These are phyloP conservation scores for Cystobasidiaceae sp. DNA, from an alignment of 1,284 basidiomycete species.

Conservation along the genomic window DNA sequence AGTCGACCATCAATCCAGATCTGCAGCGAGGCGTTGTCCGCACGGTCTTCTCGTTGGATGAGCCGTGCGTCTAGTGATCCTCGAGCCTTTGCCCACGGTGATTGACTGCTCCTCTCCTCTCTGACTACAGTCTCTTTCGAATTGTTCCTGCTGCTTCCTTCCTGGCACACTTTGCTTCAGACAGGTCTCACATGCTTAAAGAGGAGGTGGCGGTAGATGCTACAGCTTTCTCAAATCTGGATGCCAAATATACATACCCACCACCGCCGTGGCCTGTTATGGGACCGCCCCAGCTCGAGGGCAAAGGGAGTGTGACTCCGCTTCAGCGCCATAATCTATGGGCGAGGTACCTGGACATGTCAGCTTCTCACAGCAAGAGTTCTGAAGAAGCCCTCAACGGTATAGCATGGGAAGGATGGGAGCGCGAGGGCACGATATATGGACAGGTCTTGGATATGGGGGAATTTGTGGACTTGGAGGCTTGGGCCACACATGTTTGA, in stretches of 20 bases:
- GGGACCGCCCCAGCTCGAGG: conserved; percentile 51
- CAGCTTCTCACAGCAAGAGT: neutral
- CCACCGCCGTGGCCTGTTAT: conserved; percentile 58
- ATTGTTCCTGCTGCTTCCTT: conserved; percentile 55
- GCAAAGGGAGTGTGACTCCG: conserved; percentile 49
- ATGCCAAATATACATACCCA: conserved; percentile 44
- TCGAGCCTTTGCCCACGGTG: neutral
- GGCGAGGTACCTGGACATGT: conserved; percentile 59
- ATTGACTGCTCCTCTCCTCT: neutral
- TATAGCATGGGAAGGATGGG: neutral
- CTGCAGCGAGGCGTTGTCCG: conserved; percentile 28
- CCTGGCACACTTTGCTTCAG: conserved; percentile 63
- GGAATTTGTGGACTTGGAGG: neutral
- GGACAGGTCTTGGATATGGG: neutral
- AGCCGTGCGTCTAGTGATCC: neutral
- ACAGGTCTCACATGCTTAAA: conserved; percentile 67
- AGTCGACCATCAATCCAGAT: conserved; percentile 53
- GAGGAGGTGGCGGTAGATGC: conserved; percentile 32
- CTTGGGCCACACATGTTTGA: neutral
- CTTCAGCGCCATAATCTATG: conserved; percentile 63
- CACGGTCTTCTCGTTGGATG: conserved; percentile 7
- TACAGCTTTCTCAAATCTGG: neutral
- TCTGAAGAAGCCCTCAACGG: neutral
- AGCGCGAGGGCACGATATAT: neutral
- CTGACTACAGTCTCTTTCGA: conserved; percentile 48